Conservation (phyloP, 495 filamentous ascomycete genomes). For the Monascus purpureus region DNA sequence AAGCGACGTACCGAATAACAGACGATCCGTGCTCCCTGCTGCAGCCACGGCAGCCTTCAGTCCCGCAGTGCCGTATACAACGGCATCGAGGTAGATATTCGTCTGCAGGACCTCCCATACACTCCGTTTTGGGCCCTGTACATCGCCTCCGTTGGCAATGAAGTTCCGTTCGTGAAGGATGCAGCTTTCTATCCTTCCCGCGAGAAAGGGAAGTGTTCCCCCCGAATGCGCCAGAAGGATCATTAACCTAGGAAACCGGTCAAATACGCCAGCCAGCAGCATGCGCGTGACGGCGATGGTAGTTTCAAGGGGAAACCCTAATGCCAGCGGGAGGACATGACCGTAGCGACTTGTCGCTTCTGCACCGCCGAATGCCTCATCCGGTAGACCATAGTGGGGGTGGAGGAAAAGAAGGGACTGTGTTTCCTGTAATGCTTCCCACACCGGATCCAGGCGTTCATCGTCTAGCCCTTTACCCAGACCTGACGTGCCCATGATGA, state of each 20-base stretch:
- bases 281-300: conserved; percentile 84
- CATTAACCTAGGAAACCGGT: conserved; percentile 53
- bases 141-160: conserved; percentile 34
- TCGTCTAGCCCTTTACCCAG: conserved; percentile 77
- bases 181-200: conserved; percentile 80
- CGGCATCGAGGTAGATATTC: conserved; percentile 88
- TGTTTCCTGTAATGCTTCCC: conserved; percentile 49
- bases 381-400: conserved; percentile 83
- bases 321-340: conserved; percentile 71
- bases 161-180: conserved; percentile 66
- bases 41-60: conserved; percentile 53
- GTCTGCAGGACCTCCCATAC: conserved; percentile 71
- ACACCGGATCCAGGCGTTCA: conserved; percentile 51
- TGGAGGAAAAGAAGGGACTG: conserved; percentile 67
- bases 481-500: conserved; percentile 80
- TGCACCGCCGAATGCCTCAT: conserved; percentile 55
- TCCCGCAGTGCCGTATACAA: conserved; percentile 63
- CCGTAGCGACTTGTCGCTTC: conserved; percentile 50
- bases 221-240: conserved; percentile 81
- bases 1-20: conserved; percentile 55
- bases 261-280: conserved; percentile 74
- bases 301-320: conserved; percentile 90
- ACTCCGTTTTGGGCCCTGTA: conserved; percentile 35
- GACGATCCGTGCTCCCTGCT: conserved; percentile 43
- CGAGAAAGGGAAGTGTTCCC: conserved; percentile 78